These are phyloP conservation scores for Gyromitra esculenta DNA, from an alignment of 2,329 filamentous ascomycete species.

Conservation along the genomic window DNA sequence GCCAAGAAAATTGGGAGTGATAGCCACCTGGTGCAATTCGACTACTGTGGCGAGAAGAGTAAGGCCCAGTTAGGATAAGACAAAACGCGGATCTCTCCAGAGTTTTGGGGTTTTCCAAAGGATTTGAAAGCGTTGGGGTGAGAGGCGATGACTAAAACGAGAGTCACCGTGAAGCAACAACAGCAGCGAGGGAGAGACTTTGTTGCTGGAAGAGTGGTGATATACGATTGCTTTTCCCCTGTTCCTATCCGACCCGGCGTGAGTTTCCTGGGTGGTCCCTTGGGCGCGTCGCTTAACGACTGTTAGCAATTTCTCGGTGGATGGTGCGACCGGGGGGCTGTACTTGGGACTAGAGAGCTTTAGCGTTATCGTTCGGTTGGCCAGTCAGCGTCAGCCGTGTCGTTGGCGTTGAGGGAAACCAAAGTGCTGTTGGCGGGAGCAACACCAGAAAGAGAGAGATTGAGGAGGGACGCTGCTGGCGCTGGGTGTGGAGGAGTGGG, in stretches of 20 bases:
- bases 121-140: conserved; percentile 10
- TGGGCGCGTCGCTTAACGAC: conserved; percentile 47
- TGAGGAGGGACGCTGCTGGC: conserved; percentile 12
- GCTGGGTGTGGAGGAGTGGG: conserved; percentile 1
- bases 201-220: conserved; percentile 24
- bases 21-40: conserved; percentile 30
- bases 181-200: background rate
- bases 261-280: conserved; percentile 43
- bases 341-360: conserved; percentile 3
- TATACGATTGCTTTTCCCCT: conserved; percentile 34
- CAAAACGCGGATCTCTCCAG: conserved; percentile 37
- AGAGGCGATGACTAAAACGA: conserved; percentile 4
- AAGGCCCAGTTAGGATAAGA: conserved; percentile 35
- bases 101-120: conserved; percentile 1
- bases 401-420: conserved; percentile 14
- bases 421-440: background rate
- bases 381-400: conserved; percentile 35
- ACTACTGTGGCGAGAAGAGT: conserved; percentile 32
- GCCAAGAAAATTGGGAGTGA: conserved; percentile 6
- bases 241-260: conserved; percentile 31
- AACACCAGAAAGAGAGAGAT: background rate
- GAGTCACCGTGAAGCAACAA: background rate
- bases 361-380: conserved; percentile 6
- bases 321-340: conserved; percentile 41
- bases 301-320: conserved; percentile 45